Base-by-base conservation (phyloP, 495 filamentous ascomycete genomes). In the Aspergillus diversus region DNA sequence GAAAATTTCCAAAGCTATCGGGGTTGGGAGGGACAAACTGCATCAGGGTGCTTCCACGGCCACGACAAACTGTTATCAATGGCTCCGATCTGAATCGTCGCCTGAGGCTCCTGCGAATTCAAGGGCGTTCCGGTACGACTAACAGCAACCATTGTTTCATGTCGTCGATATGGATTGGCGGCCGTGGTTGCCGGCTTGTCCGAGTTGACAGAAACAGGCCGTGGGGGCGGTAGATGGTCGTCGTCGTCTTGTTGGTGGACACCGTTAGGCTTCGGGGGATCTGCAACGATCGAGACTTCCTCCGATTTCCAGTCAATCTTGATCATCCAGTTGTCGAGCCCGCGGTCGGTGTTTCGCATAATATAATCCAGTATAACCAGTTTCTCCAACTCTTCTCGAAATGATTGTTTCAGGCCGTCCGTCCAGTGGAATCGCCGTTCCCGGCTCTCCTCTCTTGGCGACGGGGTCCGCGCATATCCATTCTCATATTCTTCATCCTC, bases 311-410 rank as follows among this genome's bases (percentile, higher is more conserved):
- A 91, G 71, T 98, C 92, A 31, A 99, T 91, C 69, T 90, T 94
- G 67, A 99, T 92, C 95, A 99, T 99, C 95, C 95, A 99, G 63
- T 99, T 99, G 74, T 99, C 95, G 63, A 97, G 79, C 11, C 95
- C 95, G 75, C 95, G 84, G 73, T 99, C 95, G 4, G 95, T 99
- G 71, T 99, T 99, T 27, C 95, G 87, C 95, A 99, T 99, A 55
- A 99, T 96, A 67, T 99, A 99, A 75, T 99, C 95, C 69, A 99
- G 72, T 67, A 99, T 96, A 12, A 99, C 95, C 11, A 99, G 81
- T 76, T 98, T 99, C 76, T 99, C 95, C 39, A 99, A 81, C 75
- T 97, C 90, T 69, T 97, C 96, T 8, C 95, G 81, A 75, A 99
- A 98, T 0, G 90, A 87, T 75, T 97, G 92, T 70, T 97, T 95